phyloP scores from a whole-genome alignment of 371 early-diverging fungal species.

The Apophysomyces elegans region DNA sequence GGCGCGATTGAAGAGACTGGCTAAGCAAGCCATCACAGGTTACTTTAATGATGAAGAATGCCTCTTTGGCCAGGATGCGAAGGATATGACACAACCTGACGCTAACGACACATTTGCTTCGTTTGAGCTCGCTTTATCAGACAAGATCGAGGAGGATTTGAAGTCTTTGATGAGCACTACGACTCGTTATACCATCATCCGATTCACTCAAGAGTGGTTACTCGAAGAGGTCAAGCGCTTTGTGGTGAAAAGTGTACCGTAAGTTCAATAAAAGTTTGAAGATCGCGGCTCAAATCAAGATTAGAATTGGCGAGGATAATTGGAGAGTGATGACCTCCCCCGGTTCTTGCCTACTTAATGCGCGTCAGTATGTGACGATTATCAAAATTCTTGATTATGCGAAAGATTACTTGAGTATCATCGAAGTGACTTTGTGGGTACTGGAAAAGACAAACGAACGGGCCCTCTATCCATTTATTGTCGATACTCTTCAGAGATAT shows the following conservation, averaged over 20 bases:
- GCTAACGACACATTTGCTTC: slow-evolving; percentile 44
- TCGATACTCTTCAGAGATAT: slow-evolving; percentile 62
- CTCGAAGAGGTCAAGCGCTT: slow-evolving; percentile 63
- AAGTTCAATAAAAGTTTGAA: slow-evolving; percentile 19
- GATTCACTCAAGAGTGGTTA: slow-evolving; percentile 64
- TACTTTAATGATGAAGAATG: slow-evolving; percentile 26
- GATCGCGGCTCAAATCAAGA: too few species aligned
- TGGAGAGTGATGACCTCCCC: slow-evolving; percentile 84
- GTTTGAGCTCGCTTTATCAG: slow-evolving; percentile 36
- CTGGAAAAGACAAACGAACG: slow-evolving; percentile 65
- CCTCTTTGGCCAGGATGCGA: slow-evolving; percentile 43
- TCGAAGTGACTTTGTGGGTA: slow-evolving; percentile 66
- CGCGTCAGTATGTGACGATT: slow-evolving; percentile 68
- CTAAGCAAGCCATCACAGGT: slow-evolving; percentile 31
- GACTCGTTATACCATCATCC: slow-evolving; percentile 54
- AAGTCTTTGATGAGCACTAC: slow-evolving; percentile 38
- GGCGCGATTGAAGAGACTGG: slow-evolving; percentile 33
- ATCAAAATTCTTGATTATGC: slow-evolving; percentile 61
- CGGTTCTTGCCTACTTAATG: slow-evolving; percentile 76
- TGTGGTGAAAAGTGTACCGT: slow-evolving; percentile 73
- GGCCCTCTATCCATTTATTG: slow-evolving; percentile 50
- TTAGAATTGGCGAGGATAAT: slow-evolving; percentile 76
- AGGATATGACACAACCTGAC: slow-evolving; percentile 54
- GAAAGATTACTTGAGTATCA: slow-evolving; percentile 56
- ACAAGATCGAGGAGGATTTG: slow-evolving; percentile 39